Percentiles rank a stretch among this genome's conserved stretches.
Evolutionary conservation across 2,329 filamentous ascomycete genomes (phyloP).

Genomic region (Colletotrichum simmondsii): DNA sequence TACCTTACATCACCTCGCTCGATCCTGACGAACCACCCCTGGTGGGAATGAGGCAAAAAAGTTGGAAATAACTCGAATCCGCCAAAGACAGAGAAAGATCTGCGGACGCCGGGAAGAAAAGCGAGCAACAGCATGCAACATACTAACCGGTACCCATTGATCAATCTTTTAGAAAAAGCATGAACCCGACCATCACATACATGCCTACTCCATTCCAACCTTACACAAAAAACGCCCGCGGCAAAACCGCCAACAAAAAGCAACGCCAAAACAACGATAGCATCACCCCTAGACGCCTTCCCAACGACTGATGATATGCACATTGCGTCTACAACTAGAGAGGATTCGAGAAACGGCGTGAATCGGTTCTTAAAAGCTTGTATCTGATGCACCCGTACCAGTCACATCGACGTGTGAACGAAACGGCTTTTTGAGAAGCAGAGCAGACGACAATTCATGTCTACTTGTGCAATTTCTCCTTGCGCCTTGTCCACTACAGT

Average conservation of each 20-base stretch:
- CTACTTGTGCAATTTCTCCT: neutral
- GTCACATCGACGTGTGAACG: conserved; percentile 1
- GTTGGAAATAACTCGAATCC: conserved; percentile 7
- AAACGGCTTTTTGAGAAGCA: neutral
- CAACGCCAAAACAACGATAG: conserved; percentile 5
- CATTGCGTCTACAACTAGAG: neutral
- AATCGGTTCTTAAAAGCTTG: neutral
- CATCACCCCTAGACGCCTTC: neutral
- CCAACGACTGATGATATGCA: neutral
- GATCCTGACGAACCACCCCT: conserved; percentile 15
- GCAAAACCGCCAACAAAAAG: conserved; percentile 21
- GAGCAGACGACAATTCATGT: neutral
- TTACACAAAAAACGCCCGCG: conserved; percentile 9
- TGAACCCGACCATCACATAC: conserved; percentile 14
- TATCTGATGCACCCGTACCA: conserved; percentile 15
- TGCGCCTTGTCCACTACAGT: neutral
- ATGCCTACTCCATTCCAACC: conserved; percentile 40
- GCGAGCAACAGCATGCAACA: conserved; percentile 8
- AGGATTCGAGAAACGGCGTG: conserved; percentile 12
- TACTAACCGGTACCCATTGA: neutral
- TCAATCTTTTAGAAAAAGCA: conserved; percentile 13
- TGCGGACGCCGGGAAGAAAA: conserved; percentile 1
- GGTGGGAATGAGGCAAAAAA: conserved; percentile 10
- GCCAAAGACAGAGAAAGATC: conserved; percentile 8
- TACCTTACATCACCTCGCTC: conserved; percentile 5